A percentile compares a stretch with the other conserved stretches of the same genome.
Evolutionary conservation across 2,329 filamentous ascomycete genomes (phyloP).

Genomic region (Colletotrichum euphorbiae): DNA sequence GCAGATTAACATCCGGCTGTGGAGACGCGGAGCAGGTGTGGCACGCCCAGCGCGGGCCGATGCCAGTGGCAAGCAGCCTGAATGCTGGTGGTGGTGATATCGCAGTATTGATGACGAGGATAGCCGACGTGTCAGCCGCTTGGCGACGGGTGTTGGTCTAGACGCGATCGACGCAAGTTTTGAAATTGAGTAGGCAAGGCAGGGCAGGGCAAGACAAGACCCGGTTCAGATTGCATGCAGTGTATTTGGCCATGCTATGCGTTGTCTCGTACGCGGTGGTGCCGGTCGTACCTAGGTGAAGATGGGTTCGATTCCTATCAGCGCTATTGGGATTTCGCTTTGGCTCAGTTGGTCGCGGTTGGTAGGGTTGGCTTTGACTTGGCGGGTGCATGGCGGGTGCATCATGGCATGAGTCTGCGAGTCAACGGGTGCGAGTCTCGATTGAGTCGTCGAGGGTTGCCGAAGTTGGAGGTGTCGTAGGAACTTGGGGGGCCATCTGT

Average conservation of each 20-base stretch:
- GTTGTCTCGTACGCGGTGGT: neutral
- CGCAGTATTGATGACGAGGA: slow-evolving; percentile 1
- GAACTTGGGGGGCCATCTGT: neutral
- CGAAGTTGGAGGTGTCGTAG: no score
- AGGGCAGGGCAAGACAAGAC: no score
- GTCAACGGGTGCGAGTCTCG: neutral
- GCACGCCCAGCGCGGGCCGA: slow-evolving; percentile 17
- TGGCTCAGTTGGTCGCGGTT: no score
- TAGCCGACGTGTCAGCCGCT: neutral
- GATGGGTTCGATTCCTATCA: no score
- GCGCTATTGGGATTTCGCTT: no score
- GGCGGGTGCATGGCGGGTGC: neutral
- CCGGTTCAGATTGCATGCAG: neutral
- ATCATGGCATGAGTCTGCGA: slow-evolving; percentile 1
- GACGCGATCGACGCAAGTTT: no score
- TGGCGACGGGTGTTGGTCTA: no score
- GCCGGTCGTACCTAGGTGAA: no score
- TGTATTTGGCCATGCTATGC: neutral
- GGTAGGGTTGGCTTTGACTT: slow-evolving; percentile 7
- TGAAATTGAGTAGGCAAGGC: no score
- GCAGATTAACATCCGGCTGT: slow-evolving; percentile 25
- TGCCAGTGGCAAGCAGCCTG: slow-evolving; percentile 5
- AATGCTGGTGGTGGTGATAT: neutral
- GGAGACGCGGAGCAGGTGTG: slow-evolving; percentile 27
- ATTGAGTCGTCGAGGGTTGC: neutral